phyloP scores from a whole-genome alignment of 768 basidiomycete species.

The Trametes cubensis region DNA sequence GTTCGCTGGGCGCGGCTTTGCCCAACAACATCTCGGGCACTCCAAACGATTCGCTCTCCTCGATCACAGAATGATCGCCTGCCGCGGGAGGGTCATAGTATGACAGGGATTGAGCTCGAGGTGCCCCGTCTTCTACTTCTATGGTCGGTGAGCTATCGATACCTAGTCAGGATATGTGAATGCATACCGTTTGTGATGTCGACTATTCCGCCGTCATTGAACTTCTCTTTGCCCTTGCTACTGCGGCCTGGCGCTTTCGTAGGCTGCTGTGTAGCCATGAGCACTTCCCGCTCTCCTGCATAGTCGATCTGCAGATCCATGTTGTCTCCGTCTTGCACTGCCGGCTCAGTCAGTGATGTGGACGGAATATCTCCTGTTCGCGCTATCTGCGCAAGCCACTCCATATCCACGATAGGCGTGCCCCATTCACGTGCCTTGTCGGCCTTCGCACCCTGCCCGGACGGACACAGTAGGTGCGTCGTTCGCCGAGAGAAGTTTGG shows the following conservation, averaged over 20 bases:
- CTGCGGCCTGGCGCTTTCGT: constrained; percentile 23
- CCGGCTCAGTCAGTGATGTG: constrained; percentile 19
- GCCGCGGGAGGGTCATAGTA: constrained; percentile 15
- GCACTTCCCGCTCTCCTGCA: constrained; percentile 5
- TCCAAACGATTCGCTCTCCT: constrained; percentile 19
- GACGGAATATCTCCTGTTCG: constrained; percentile 50
- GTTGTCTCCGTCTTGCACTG: constrained; percentile 5
- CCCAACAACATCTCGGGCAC: constrained; percentile 12
- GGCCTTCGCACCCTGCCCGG: constrained; percentile 70
- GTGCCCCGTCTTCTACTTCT: not conserved
- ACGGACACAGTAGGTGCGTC: constrained; percentile 83
- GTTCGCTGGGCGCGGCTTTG: not conserved
- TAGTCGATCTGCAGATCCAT: constrained; percentile 3
- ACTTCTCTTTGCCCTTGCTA: constrained; percentile 40
- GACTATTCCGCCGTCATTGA: constrained; percentile 31
- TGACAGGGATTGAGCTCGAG: constrained; percentile 8
- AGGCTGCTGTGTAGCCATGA: constrained; percentile 15
- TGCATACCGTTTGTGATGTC: constrained; percentile 52
- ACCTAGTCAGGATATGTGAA: not conserved
- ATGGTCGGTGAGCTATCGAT: not conserved
- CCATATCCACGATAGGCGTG: constrained; percentile 67
- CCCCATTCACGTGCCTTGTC: constrained; percentile 81
- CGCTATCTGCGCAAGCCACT: constrained; percentile 70
- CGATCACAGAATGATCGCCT: not conserved
- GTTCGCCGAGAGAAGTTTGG: constrained; percentile 64